These are phyloP conservation scores for Paratinospora sagittata DNA, from an alignment of 164 flowering plant genomes.

Conservation along the genomic window DNA sequence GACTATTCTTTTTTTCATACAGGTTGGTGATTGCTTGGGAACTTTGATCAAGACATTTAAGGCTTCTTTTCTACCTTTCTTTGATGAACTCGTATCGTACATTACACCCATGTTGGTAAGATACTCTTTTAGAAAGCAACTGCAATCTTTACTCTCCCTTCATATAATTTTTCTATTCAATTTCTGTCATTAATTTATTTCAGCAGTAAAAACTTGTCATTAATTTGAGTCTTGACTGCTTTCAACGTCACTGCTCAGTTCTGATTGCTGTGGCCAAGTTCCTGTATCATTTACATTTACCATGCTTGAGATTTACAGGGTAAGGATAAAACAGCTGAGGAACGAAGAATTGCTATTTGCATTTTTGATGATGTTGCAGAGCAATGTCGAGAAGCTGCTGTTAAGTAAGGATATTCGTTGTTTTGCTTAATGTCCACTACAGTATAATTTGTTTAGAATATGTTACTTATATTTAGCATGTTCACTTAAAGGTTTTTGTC, in stretches of 20 bases:
- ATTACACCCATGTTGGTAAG: constrained; percentile 97
- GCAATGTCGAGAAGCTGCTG: constrained; percentile 54
- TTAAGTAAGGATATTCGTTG: constrained; percentile 31
- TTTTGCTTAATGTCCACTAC: neutral
- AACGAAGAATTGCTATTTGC: constrained; percentile 57
- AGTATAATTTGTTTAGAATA: neutral
- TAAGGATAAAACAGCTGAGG: constrained; percentile 57
- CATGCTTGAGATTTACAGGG: constrained; percentile 30
- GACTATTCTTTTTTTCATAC: constrained; percentile 9
- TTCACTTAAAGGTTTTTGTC: neutral
- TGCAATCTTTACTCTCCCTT: neutral
- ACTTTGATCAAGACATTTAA: constrained; percentile 90
- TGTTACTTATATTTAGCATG: neutral
- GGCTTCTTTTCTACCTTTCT: constrained; percentile 88
- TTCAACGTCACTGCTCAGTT: no score
- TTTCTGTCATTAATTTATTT: neutral
- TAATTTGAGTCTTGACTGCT: neutral
- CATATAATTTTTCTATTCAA: neutral
- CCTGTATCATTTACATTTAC: neutral
- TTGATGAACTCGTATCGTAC: constrained; percentile 80
- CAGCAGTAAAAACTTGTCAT: no score
- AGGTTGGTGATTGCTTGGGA: constrained; percentile 97
- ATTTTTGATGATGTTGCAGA: constrained; percentile 65
- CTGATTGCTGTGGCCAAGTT: no score
- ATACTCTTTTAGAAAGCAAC: constrained; percentile 10